Conservation (phyloP, 1,284 basidiomycete genomes). For the Sanguinoderma infundibulare region DNA sequence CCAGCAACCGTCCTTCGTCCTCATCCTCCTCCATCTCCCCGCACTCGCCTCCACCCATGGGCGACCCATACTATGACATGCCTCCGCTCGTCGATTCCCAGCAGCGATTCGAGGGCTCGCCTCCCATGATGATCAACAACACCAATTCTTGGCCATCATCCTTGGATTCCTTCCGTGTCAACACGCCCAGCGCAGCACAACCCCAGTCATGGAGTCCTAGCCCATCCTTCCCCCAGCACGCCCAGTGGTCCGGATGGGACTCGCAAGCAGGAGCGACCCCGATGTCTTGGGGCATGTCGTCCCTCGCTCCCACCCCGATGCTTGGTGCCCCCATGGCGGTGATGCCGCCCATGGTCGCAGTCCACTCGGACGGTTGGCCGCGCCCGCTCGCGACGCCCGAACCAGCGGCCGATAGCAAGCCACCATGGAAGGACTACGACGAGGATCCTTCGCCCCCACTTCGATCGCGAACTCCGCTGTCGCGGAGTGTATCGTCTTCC, state of each 20-base stretch:
- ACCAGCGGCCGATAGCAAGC: not conserved
- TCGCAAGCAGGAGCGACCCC: conserved; percentile 6
- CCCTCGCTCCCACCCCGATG: conserved; percentile 13
- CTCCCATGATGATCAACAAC: conserved; percentile 8
- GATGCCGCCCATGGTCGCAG: conserved; percentile 7
- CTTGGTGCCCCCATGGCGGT: conserved; percentile 17
- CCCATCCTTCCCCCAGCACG: not conserved
- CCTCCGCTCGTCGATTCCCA: conserved; percentile 17
- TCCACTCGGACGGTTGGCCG: conserved; percentile 19
- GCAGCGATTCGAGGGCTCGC: conserved; percentile 2
- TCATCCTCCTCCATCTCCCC: conserved; percentile 20
- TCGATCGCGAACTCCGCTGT: conserved; percentile 22
- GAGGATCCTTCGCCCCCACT: conserved; percentile 1
- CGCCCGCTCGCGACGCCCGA: conserved; percentile 8
- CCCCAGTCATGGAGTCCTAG: conserved; percentile 3
- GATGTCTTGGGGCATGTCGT: conserved; percentile 9
- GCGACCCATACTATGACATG: conserved; percentile 17
- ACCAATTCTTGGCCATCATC: not conserved
- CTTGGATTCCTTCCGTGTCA: not conserved
- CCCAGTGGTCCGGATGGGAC: conserved; percentile 6
- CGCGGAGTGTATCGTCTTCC: conserved; percentile 19
- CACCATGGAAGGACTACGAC: conserved; percentile 11
- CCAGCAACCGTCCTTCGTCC: conserved; percentile 8
- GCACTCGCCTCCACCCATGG: conserved; percentile 10
- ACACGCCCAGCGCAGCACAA: conserved; percentile 3